Evolutionary conservation across 2,329 filamentous ascomycete species (phyloP), one percentile per base, ranked within the genome.

Genomic region (Macrophomina phaseolina): DNA sequence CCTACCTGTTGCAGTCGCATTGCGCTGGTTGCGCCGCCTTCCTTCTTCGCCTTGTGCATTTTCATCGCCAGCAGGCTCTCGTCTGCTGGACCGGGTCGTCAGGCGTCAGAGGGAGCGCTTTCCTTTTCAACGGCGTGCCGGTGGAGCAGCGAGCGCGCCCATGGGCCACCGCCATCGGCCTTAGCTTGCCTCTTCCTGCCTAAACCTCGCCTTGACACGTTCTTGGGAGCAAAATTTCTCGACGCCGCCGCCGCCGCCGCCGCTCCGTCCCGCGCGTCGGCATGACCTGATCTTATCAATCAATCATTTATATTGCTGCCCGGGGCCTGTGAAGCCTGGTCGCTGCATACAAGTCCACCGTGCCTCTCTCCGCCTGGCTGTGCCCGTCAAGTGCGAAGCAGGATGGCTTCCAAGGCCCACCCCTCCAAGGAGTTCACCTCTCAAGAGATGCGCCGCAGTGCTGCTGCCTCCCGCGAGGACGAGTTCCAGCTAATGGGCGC

Each of bases 401-500:
- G 23, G 34, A 64, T 64, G 61, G 32, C 58, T 48, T 32, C 60
- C 11, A 36, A 64, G 38, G 32, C 14, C 23, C n/a, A 53, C 2
- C n/a, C 23, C 16, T 45, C 61, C 61, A 64, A 53, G n/a, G 38
- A 14, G 23, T n/a, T 18, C 48, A 28, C 49, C 30, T 34, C 61
- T 7, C 11, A 45, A 34, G 48, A 53, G 12, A 18, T 32, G 34
- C 30, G 52, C 30, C 30, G 18, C 42, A 9, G 38, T 55, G 56
- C 65, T 23, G 5, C 42, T 28, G 52, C 55, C 3, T 48, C 65
- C n/a, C 40, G 23, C 12, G 52, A 68, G 9, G 62, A 65, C 14
- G 46, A 68, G 48, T 46, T 68, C n/a, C 53, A 69, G n/a, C 66
- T 77, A 7, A 68, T 71, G 18, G 75, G 75, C 30, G 68, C 66